A percentile compares a stretch with the other conserved stretches of the same genome.
These are phyloP conservation scores for Boletus pseudo-olivaceus DNA, from an alignment of 768 basidiomycete genomes.

Conservation along the genomic window DNA sequence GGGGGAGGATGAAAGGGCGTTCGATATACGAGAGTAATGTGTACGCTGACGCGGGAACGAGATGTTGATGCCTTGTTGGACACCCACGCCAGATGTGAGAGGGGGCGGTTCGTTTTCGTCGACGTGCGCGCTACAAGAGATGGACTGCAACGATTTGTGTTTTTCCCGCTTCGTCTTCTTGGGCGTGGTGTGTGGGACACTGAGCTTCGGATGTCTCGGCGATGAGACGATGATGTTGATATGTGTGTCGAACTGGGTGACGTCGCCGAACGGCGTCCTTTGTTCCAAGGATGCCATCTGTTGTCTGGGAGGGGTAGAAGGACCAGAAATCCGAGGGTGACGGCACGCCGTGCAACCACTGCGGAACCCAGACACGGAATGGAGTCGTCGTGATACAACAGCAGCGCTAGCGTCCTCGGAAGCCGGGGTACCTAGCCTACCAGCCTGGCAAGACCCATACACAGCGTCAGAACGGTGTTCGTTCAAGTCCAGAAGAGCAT, in stretches of 20 bases:
- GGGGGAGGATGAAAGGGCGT: background rate
- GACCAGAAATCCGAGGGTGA: conserved; percentile 15
- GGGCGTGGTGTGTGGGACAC: background rate
- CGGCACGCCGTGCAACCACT: conserved; percentile 29
- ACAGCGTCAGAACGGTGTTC: conserved; percentile 1
- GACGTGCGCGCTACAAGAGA: background rate
- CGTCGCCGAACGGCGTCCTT: background rate
- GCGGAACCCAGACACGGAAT: conserved; percentile 20
- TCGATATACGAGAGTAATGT: conserved; percentile 13
- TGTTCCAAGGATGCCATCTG: background rate
- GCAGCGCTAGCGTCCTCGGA: conserved; percentile 8
- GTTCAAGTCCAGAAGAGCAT: background rate
- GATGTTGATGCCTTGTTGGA: conserved; percentile 6
- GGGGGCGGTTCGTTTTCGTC: conserved; percentile 22
- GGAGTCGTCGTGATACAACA: conserved; percentile 6
- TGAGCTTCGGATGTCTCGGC: background rate
- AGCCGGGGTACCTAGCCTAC: conserved; percentile 8
- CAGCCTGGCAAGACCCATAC: background rate
- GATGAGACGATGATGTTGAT: background rate
- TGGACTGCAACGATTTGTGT: background rate
- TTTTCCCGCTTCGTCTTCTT: conserved; percentile 11
- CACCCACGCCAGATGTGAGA: background rate
- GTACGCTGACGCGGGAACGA: conserved; percentile 14
- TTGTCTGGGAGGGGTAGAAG: conserved; percentile 13
- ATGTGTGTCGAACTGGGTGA: background rate